These are phyloP conservation scores for Nicotiana tabacum DNA, from an alignment of 257 asterid species.

Conservation along the genomic window DNA sequence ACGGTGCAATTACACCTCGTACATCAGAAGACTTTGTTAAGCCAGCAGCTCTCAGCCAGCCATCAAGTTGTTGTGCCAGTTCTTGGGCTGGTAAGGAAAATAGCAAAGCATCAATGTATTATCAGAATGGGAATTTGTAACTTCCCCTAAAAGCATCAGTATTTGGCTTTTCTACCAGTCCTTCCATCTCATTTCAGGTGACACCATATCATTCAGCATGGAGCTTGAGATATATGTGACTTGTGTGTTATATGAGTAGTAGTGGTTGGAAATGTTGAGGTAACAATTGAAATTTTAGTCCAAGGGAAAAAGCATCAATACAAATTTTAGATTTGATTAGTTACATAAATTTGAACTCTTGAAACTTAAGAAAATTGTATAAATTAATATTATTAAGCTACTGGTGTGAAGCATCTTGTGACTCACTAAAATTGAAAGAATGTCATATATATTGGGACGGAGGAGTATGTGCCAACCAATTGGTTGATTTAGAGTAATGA, in stretches of 20 bases:
- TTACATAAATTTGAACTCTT: background rate
- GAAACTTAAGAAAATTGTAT: background rate
- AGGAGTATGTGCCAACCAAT: background rate
- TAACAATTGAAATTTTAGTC: background rate
- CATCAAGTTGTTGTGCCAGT: slow-evolving; percentile 77
- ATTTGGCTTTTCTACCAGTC: background rate
- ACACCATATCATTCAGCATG: background rate
- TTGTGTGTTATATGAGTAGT: background rate
- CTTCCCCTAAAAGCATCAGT: background rate
- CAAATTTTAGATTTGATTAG: background rate
- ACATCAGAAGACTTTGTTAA: slow-evolving; percentile 63
- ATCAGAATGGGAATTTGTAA: slow-evolving; percentile 16
- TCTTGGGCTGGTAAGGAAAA: slow-evolving; percentile 46
- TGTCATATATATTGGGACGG: background rate
- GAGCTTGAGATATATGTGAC: background rate
- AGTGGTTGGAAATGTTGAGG: background rate
- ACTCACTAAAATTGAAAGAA: background rate
- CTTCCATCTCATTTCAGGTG: background rate
- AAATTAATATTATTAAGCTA: background rate
- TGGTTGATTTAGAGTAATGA: background rate
- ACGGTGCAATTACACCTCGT: slow-evolving; percentile 99
- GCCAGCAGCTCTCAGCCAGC: slow-evolving; percentile 71
- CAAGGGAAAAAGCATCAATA: background rate
- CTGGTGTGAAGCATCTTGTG: background rate
- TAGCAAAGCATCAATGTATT: background rate